phyloP scores from a whole-genome alignment of 495 filamentous ascomycete genomes.

The Rostrohypoxylon terebratum region DNA sequence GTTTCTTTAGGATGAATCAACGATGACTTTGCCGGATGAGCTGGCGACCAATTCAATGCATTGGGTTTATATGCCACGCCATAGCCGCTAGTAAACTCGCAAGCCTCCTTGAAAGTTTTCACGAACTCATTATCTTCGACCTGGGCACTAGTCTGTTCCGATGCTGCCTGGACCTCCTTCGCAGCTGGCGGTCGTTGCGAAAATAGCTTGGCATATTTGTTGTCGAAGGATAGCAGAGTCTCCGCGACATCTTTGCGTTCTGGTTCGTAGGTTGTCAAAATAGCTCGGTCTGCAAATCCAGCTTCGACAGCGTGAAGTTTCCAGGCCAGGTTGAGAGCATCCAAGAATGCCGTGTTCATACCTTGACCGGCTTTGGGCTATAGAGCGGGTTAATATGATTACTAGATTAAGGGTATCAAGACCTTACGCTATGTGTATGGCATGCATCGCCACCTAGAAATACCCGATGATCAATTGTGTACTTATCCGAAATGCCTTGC shows the following conservation, averaged over 20 bases:
- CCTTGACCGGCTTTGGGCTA: constrained; percentile 85
- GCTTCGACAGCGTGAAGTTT: constrained; percentile 79
- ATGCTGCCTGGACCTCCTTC: constrained; percentile 60
- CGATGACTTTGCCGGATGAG: constrained; percentile 75
- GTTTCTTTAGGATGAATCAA: constrained; percentile 73
- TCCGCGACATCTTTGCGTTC: constrained; percentile 79
- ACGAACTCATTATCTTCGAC: constrained; percentile 74
- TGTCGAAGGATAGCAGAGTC: constrained; percentile 78
- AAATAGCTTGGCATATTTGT: constrained; percentile 76
- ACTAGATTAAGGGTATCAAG: neutral
- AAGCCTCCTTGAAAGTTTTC: constrained; percentile 75
- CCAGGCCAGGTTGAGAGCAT: constrained; percentile 86
- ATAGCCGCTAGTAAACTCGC: constrained; percentile 77
- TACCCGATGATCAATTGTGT: constrained; percentile 74
- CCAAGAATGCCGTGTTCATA: constrained; percentile 87
- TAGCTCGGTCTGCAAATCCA: constrained; percentile 65
- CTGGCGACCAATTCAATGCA: constrained; percentile 70
- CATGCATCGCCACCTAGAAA: constrained; percentile 86
- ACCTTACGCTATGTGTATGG: constrained; percentile 79
- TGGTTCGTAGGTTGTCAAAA: constrained; percentile 77
- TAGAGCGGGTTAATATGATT: constrained; percentile 9
- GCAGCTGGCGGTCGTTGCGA: constrained; percentile 68
- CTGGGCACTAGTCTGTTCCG: constrained; percentile 43
- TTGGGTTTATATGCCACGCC: constrained; percentile 76
- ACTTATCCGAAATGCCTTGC: constrained; percentile 76